Evolutionary conservation across 2,329 filamentous ascomycete genomes (phyloP), one percentile per base, ranked within the genome.

Genomic region (Curvularia lunata): DNA sequence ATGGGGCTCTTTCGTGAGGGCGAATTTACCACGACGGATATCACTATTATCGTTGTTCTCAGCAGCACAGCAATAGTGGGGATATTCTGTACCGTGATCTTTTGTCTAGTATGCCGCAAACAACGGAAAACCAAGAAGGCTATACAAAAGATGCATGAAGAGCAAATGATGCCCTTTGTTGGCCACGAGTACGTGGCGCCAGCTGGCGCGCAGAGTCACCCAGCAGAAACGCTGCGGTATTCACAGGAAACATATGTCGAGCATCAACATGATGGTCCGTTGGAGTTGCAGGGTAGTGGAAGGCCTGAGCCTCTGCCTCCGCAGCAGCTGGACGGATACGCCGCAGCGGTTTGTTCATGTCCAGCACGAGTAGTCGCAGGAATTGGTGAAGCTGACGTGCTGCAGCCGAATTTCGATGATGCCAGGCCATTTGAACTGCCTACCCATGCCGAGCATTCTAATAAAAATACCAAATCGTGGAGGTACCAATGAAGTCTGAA

Each of bases 1-100:
- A 64, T 63, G 61, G 52, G 52, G 30, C 59, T 56, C 19, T 30
- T 61, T n/a, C 59, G 51, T 9, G 58, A 55, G 50, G 46, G 52
- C 4, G 16, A 53, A 45, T 6, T 65, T 16, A 57, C 37, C 5
- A 13, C 41, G 3, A 16, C 32, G 6, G 48, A 27, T 21, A 57
- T 52, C 34, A 40, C 49, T 10, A 18, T 25, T 4, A 32, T 63
- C 4, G 42, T 61, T 10, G 12, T 27, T 8, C 37, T 63, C 16
- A 46, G 48, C n/a, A 37, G 46, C 6, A 13, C 58, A n/a, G 46
- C 34, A 1, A 38, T 49, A 2, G 18, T 28, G 2, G 61, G 46
- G 1, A 12, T 56, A 12, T 63, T 65, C 13, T 57, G 57, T 28
- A 21, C 47, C 1, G 47, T 54, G 6, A 48, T 57, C 5, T 42